Conservation (phyloP, 148 eudicot genomes). For the Rhododendron kiyosumense region DNA sequence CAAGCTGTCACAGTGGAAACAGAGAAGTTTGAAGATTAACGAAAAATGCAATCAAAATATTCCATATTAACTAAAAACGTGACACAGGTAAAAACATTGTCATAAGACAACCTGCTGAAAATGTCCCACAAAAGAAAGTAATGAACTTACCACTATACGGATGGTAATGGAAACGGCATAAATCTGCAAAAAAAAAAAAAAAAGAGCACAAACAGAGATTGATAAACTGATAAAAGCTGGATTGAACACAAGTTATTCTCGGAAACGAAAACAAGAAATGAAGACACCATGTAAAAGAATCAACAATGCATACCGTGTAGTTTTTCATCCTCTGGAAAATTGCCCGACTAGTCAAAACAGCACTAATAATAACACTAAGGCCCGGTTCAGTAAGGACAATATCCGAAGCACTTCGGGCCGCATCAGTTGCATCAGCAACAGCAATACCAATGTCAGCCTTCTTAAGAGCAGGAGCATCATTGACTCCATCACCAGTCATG, state of each 20-base stretch:
- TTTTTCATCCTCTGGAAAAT: slow-evolving; percentile 99
- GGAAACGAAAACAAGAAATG: background rate
- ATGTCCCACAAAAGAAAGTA: background rate
- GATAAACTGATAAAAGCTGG: background rate
- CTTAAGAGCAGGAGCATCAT: slow-evolving; percentile 97
- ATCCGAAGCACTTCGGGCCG: slow-evolving; percentile 98
- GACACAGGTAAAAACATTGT: background rate
- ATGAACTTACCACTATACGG: slow-evolving; percentile 91
- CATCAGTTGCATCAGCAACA: slow-evolving; percentile 99
- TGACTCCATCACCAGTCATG: slow-evolving; percentile 99
- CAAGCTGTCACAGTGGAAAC: slow-evolving; percentile 55
- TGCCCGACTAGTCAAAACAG: slow-evolving; percentile 96
- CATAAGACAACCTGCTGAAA: background rate
- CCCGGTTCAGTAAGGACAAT: slow-evolving; percentile 99
- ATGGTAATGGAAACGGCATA: slow-evolving; percentile 98
- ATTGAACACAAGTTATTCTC: background rate
- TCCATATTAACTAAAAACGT: background rate
- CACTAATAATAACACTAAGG: slow-evolving; percentile 94
- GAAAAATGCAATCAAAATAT: background rate
- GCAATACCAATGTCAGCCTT: slow-evolving; percentile 99
- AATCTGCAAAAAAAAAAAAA: slow-evolving; percentile 40
- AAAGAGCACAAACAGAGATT: background rate
- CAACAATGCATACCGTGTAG: slow-evolving; percentile 56
- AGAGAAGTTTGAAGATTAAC: background rate
- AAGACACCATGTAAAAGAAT: background rate